phyloP scores from a whole-genome alignment of 73 alveolate species.

The Breviolum minutum region DNA sequence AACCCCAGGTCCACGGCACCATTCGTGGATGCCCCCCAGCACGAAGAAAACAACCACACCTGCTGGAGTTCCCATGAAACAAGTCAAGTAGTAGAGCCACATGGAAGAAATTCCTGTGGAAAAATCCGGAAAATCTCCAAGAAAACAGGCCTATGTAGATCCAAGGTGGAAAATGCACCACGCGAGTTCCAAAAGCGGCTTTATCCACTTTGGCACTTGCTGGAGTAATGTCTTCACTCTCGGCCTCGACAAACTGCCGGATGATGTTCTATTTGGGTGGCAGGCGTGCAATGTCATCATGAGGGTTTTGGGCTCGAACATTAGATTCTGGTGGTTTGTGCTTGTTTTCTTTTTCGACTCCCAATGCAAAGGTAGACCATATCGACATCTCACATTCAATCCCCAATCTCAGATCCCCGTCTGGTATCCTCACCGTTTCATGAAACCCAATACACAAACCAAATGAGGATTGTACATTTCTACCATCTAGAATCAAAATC shows the following conservation, averaged over 20 bases:
- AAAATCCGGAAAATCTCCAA: background rate
- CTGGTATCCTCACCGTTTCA: too few species aligned
- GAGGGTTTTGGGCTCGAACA: too few species aligned
- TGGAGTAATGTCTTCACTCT: background rate
- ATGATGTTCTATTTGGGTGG: too few species aligned
- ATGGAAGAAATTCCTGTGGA: background rate
- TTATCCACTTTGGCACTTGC: slow-evolving; percentile 8
- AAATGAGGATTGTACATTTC: too few species aligned
- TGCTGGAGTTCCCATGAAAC: background rate
- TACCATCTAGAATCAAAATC: too few species aligned
- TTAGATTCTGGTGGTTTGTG: too few species aligned
- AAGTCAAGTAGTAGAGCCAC: background rate
- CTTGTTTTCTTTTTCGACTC: too few species aligned
- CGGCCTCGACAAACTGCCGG: background rate
- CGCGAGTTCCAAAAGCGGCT: slow-evolving; percentile 29
- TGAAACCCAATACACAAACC: too few species aligned
- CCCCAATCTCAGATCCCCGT: too few species aligned
- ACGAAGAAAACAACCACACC: slow-evolving; percentile 15
- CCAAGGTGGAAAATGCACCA: slow-evolving; percentile 82
- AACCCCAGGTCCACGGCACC: background rate
- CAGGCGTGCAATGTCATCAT: too few species aligned
- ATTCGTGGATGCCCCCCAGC: slow-evolving; percentile 1
- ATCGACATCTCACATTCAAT: too few species aligned
- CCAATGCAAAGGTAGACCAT: too few species aligned
- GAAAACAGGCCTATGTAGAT: background rate